phyloP scores from a whole-genome alignment of 768 basidiomycete genomes.

The Tricholoma saponaceum region DNA sequence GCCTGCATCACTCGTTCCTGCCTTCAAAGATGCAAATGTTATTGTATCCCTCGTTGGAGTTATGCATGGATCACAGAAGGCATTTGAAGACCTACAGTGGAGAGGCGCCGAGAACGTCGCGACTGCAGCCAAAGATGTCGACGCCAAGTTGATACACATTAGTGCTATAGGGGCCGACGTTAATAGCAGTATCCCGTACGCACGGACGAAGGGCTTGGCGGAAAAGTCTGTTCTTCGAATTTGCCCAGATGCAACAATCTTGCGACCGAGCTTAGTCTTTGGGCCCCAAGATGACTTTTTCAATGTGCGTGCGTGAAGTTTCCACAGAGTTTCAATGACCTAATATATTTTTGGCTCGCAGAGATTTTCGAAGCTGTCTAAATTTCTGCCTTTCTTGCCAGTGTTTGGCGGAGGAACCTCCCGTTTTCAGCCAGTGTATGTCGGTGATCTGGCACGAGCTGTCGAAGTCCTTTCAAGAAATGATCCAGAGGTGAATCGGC shows the following conservation, averaged over 20 bases:
- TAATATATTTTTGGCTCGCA: constrained; percentile 18
- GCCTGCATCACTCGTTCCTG: constrained; percentile 37
- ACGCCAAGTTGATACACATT: constrained; percentile 61
- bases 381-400: constrained; percentile 65
- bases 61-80: constrained; percentile 48
- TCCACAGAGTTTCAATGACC: neutral
- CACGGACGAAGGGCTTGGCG: constrained; percentile 57
- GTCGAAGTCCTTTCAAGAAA: constrained; percentile 55
- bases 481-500: constrained; percentile 36
- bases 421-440: constrained; percentile 71
- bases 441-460: constrained; percentile 58
- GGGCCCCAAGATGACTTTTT: constrained; percentile 78
- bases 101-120: constrained; percentile 68
- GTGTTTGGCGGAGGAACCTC: constrained; percentile 69
- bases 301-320: constrained; percentile 38
- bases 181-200: constrained; percentile 54
- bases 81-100: constrained; percentile 62
- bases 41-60: constrained; percentile 71
- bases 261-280: constrained; percentile 72
- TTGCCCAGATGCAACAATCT: constrained; percentile 51
- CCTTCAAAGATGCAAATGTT: constrained; percentile 51
- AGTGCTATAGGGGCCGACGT: constrained; percentile 74
- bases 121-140: constrained; percentile 40
- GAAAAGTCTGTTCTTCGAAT: constrained; percentile 49
- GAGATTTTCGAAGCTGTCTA: constrained; percentile 61